Conservation (phyloP, 1,284 basidiomycete species). For the Naganishia cerealis region DNA sequence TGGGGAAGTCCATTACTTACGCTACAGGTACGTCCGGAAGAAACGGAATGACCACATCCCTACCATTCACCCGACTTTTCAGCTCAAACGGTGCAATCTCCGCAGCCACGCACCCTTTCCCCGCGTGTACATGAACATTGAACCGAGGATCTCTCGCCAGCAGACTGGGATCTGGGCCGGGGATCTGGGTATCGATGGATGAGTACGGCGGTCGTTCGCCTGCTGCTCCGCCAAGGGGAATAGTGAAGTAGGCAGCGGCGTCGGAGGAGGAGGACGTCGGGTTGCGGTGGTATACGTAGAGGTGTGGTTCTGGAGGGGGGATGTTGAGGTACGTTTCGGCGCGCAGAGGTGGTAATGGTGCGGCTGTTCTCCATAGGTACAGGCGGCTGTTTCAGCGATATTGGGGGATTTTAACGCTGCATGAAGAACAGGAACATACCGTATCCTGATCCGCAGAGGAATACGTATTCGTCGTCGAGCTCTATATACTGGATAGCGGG, state of each 20-base stretch:
- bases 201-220: not conserved
- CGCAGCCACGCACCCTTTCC: constrained; percentile 1
- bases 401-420: no score
- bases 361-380: not conserved
- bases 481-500: constrained; percentile 47
- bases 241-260: not conserved
- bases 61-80: not conserved
- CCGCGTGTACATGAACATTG: not conserved
- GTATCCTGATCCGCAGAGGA: constrained; percentile 39
- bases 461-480: constrained; percentile 50
- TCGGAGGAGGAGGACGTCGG: not conserved
- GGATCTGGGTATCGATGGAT: not conserved
- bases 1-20: not conserved
- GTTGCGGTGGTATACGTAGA: constrained; percentile 24
- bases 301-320: not conserved
- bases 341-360: not conserved
- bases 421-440: not conserved
- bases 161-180: not conserved
- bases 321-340: constrained; percentile 4
- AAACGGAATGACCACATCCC: not conserved
- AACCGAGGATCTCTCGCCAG: not conserved
- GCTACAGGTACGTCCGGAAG: constrained; percentile 18
- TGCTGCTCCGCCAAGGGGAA: not conserved
- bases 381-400: no score
- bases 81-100: constrained; percentile 10